These are phyloP conservation scores for Puccinia polysora DNA, from an alignment of 1,284 basidiomycete genomes.

Conservation along the genomic window DNA sequence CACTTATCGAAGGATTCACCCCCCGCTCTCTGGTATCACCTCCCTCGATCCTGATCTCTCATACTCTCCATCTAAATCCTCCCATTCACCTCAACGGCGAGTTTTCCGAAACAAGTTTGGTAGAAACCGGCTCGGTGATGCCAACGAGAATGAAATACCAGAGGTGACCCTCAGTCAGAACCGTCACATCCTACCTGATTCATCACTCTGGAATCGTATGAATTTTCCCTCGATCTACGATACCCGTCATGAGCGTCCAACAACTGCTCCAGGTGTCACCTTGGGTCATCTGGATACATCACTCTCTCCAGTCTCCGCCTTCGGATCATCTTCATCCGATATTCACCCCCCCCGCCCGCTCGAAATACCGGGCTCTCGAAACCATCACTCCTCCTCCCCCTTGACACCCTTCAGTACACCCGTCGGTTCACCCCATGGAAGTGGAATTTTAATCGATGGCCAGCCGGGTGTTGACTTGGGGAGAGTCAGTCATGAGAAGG, in stretches of 20 bases:
- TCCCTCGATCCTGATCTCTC: conserved; percentile 39
- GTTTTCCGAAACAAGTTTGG: conserved; percentile 48
- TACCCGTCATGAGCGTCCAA: not conserved
- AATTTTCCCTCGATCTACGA: conserved; percentile 22
- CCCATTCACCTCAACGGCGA: conserved; percentile 42
- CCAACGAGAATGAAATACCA: conserved; percentile 52
- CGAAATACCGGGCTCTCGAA: conserved; percentile 17
- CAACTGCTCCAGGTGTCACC: no score
- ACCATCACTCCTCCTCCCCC: conserved; percentile 45
- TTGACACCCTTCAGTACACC: conserved; percentile 46
- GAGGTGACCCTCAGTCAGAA: conserved; percentile 87
- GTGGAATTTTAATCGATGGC: conserved; percentile 18
- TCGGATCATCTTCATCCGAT: not conserved
- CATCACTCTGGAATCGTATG: conserved; percentile 60
- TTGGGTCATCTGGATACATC: no score
- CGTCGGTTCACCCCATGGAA: conserved; percentile 42
- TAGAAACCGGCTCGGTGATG: conserved; percentile 2
- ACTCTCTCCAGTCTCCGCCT: no score
- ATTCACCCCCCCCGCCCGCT: not conserved
- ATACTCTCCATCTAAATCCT: conserved; percentile 27
- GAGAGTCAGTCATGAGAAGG: conserved; percentile 41
- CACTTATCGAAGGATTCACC: conserved; percentile 64
- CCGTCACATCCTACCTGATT: conserved; percentile 90
- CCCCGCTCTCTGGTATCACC: conserved; percentile 39
- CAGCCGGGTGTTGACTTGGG: not conserved